Base-by-base conservation (phyloP, 2,329 filamentous ascomycete species). In the Diplodia intermedia region DNA sequence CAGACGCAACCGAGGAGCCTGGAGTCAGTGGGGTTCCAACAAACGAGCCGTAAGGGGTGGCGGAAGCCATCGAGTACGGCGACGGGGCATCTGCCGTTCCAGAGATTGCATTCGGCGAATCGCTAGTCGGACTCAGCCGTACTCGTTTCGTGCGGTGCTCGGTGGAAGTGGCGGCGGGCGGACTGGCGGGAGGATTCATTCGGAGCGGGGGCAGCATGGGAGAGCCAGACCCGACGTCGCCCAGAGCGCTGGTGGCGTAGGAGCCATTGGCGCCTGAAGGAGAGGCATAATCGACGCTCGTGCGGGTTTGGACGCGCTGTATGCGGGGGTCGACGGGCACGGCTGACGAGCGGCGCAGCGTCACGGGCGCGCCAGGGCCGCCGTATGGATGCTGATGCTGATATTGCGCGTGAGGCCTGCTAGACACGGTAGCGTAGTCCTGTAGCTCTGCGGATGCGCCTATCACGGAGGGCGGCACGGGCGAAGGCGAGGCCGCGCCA, bases 21-120 rank as follows among this genome's bases (percentile, higher is more conserved):
- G 80, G 83, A 67, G 79, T 86, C 72, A 79, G 80, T 71, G 78
- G 82, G 68, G 78, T 77, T 70, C 80, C 72, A 71, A 81, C 77
- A 79, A 75, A 79, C n/a, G 79, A 80, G 68, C 79, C 82, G 68
- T 80, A 81, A 26, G 81, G 75, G 50, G 77, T 76, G 33, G 53
- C 60, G 69, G 72, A 74, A 73, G 76, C 74, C 72, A 75, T 74
- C 73, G 75, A 75, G 36, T 75, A 74, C 20, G 81, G 80, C 40
- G 81, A 82, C 53, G 74, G 75, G 47, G 79, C 72, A 29, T 79
- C 75, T 55, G 71, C 66, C 14, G 56, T 61, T 50, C 69, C 69
- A 26, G 68, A 50, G n/a, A 20, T 38, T 15, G 68, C 62, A 52
- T 50, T 56, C 47, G 57, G 57, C 26, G 66, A 53, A 47, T 66